phyloP scores from a whole-genome alignment of 169 alveolate species.

The Plasmodium ovale region DNA sequence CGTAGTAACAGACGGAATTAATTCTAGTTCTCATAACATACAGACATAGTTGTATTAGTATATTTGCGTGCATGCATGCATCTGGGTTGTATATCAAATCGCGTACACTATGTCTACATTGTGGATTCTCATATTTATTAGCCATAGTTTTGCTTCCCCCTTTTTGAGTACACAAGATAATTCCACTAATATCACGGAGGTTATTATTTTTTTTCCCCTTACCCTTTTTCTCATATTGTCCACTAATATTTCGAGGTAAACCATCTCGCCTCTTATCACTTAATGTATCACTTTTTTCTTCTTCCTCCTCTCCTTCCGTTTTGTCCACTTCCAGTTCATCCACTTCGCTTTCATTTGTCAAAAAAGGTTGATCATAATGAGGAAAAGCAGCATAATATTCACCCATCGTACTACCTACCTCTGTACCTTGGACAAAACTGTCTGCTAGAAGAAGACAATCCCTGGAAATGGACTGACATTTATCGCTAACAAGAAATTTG shows the following conservation, averaged over 20 bases:
- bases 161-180: neutral
- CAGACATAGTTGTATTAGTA: conserved; percentile 44
- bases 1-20: conserved; percentile 65
- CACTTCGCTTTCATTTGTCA: neutral
- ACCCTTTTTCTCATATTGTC: neutral
- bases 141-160: neutral
- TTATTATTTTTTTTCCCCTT: conserved; percentile 5
- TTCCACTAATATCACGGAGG: neutral
- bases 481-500: conserved; percentile 49
- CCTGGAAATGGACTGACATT: conserved; percentile 28
- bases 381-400: too few species aligned
- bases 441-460: conserved; percentile 25
- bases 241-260: neutral
- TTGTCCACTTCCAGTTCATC: neutral
- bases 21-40: conserved; percentile 45
- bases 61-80: conserved; percentile 74
- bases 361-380: conserved; percentile 6
- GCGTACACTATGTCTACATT: conserved; percentile 9
- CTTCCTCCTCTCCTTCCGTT: neutral
- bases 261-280: conserved; percentile 1
- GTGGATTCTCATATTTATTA: conserved; percentile 26
- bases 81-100: conserved; percentile 51
- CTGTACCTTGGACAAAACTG: conserved; percentile 12
- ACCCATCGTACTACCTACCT: too few species aligned
- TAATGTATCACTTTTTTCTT: neutral